Conservation (phyloP, 2,329 filamentous ascomycete genomes). For the Paecilomyces dactylethromorphus region DNA sequence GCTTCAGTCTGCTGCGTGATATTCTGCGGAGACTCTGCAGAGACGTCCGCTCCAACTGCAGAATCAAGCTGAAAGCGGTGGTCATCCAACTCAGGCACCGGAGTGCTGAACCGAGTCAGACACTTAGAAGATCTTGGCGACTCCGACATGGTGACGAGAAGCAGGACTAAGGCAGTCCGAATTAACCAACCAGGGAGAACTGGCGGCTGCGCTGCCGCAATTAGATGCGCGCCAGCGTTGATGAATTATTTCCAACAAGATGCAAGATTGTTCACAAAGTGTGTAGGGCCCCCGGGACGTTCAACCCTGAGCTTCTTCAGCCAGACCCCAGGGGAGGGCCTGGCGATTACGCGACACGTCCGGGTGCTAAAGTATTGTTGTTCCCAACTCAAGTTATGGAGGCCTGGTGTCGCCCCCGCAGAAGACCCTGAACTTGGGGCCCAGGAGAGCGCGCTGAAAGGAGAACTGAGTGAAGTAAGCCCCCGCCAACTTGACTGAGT, state of each 20-base stretch:
- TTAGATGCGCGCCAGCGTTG: constrained; percentile 8
- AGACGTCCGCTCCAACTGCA: constrained; percentile 23
- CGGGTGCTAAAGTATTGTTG: constrained; percentile 27
- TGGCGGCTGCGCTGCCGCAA: constrained; percentile 2
- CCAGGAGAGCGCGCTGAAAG: constrained; percentile 81
- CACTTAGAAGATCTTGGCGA: constrained; percentile 59
- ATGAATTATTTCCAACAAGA: constrained; percentile 4
- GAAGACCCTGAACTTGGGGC: constrained; percentile 89
- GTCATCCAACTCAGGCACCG: constrained; percentile 69
- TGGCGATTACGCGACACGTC: constrained; percentile 24
- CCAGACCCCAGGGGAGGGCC: constrained; percentile 38
- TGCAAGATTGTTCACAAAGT: constrained; percentile 2
- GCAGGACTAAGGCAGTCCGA: neutral
- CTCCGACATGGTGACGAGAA: constrained; percentile 38
- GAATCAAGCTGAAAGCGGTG: constrained; percentile 56
- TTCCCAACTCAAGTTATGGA: constrained; percentile 68
- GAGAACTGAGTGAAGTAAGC: constrained; percentile 64
- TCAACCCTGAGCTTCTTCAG: constrained; percentile 29
- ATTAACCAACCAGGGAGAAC: constrained; percentile 3
- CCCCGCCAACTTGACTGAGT: constrained; percentile 92
- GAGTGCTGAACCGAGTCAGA: constrained; percentile 57
- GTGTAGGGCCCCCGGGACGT: constrained; percentile 20
- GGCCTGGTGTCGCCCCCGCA: constrained; percentile 95
- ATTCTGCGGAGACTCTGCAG: constrained; percentile 32
- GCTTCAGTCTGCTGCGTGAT: constrained; percentile 44